Base-by-base conservation (phyloP, 306 rosid genomes). In the Cicer pinnatifidum region DNA sequence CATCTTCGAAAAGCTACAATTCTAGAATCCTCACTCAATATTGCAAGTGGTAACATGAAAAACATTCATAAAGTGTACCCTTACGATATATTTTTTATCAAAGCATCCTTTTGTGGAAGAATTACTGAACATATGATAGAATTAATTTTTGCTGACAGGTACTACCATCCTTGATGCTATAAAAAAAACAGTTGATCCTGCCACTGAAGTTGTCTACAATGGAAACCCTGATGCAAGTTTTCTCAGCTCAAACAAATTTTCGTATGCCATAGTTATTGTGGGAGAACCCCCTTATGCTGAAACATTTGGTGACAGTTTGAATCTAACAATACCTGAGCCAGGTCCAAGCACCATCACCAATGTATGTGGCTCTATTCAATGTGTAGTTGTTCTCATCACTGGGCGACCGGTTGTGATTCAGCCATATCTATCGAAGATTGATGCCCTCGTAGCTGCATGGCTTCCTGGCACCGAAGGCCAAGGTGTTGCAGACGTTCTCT, bases 271-370 rank as follows among this genome's bases (percentile, higher is more conserved):
- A 43, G 96, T 93, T 1, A 84, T 89, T 3, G 96, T 93, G 45
- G 98, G 98, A n/a, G 98, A 93, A 75, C 90, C 80, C n/a, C 60
- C 93, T 13, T 93, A 89, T 69, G 96, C 97, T 5, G 98, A 93
- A 79, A 91, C 85, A 58, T 85, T 12, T 45, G 97, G 97, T 1
- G 98, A 91, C 62, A 93, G 93, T 84, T 23, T 66, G 83, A 93
- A 89, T 40, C 85, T 91, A 64, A 84, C 89, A 12, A 89, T 93
- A 52, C 37, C 96, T 3, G 92, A 86, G 28, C 88, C 97, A 6
- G 98, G 97, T 51, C 87, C 88, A 15, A 86, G 84, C 84, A 84
- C 93, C 2, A 88, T 93, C 73, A 83, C 35, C 69, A 93, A 85
- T 65, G 92, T 91, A 1, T 93, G 97, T 39, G 87, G 85, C 1